Evolutionary conservation across 1,284 basidiomycete genomes (phyloP), one percentile per base, ranked within the genome.

Genomic region (Irpex lacteus): DNA sequence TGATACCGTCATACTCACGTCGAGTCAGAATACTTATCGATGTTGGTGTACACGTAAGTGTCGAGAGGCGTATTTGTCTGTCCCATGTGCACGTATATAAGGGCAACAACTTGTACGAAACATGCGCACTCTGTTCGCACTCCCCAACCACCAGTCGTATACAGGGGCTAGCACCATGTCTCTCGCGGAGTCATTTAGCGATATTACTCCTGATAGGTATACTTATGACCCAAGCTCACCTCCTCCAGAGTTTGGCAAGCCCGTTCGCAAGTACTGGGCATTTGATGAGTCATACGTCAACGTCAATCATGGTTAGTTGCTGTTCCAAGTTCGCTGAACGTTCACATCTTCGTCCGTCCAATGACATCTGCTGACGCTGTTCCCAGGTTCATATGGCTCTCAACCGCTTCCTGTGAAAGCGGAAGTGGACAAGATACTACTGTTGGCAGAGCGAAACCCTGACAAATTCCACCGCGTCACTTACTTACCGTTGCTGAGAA

Each of bases 361-460:
- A 26, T 26, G 13, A 34, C 36, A 11, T 57, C 9, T 19, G 50
- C 50, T 53, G n/a, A 19, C 13, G 2, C 47, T 58, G 11, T 18
- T 34, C 3, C 47, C 44, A 90, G 89, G 89, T 3, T 88, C 89
- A 0, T 93, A 87, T 67, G 92, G 92, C 3, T 84, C 90, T 1
- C 74, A 84, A 0, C 90, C 92, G 0, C 74, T 77, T 1, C 84
- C 87, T 5, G 89, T 94, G 13, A 72, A 83, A 18, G 78, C 80
- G 38, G 82, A 81, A 19, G 82, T 80, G 69, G 75, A 81, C 36
- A 74, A 79, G 32, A 70, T 88, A 7, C 74, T 77, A 0, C 74
- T 79, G 11, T 70, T 83, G 67, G 77, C 83, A 26, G 92, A 94
- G 71, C 69, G 75, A 0, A 85, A 83, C 64, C 87, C 90, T 0